Percentiles rank a stretch among this genome's conserved stretches.
Evolutionary conservation across 371 early-diverging fungal genomes (phyloP).

Genomic region (Mortierella sp.): DNA sequence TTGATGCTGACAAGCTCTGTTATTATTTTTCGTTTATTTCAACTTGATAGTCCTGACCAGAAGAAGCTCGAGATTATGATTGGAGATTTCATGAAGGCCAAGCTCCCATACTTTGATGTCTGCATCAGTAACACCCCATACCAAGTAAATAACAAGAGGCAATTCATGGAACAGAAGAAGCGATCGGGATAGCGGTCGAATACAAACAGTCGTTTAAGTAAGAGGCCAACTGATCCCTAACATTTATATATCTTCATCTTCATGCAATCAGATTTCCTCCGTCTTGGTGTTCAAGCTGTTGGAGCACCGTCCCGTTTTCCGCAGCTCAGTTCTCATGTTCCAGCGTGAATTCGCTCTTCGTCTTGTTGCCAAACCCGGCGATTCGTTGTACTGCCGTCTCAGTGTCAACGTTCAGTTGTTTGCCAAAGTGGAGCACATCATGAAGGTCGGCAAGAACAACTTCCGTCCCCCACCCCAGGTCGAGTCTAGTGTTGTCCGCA

Average conservation of each 20-base stretch:
- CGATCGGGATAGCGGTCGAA: neutral
- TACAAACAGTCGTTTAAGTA: neutral
- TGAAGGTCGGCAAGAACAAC: constrained; percentile 99
- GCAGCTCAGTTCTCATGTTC: constrained; percentile 98
- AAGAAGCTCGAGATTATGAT: constrained; percentile 95
- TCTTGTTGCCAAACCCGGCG: constrained; percentile 97
- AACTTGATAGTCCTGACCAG: constrained; percentile 74
- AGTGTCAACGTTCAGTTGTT: constrained; percentile 98
- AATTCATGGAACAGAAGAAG: neutral
- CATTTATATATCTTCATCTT: neutral
- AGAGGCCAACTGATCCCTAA: neutral
- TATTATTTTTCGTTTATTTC: neutral
- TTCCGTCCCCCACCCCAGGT: constrained; percentile 99
- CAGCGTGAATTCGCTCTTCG: constrained; percentile 99
- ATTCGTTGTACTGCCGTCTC: constrained; percentile 95
- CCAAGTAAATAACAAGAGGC: constrained; percentile 69
- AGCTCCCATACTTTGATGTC: constrained; percentile 99
- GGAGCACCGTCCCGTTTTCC: constrained; percentile 93
- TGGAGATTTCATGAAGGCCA: constrained; percentile 98
- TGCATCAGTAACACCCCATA: constrained; percentile 99
- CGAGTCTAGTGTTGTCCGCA: constrained; percentile 96
- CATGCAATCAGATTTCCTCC: constrained; percentile 82
- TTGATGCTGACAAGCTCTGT: neutral
- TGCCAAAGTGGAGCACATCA: constrained; percentile 97
- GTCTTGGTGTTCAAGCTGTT: constrained; percentile 98